phyloP scores from a whole-genome alignment of 75 land plant genomes.

The Cryptomeria japonica region DNA sequence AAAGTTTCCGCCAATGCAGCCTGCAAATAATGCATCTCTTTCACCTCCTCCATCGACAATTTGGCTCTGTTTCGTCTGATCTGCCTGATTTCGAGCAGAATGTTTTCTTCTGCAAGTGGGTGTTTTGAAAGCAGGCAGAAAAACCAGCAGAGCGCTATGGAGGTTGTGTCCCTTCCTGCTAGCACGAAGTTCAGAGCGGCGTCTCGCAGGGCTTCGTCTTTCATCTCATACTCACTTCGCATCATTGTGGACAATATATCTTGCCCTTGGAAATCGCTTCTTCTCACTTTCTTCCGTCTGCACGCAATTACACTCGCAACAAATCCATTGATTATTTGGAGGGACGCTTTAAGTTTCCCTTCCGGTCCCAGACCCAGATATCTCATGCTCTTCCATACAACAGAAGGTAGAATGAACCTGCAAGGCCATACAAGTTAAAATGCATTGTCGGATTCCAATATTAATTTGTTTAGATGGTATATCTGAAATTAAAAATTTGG shows the following conservation, averaged over 20 bases:
- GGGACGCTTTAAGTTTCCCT: not conserved
- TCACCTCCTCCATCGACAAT: not conserved
- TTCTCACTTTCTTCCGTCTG: conserved; percentile 21
- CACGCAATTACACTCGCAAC: not conserved
- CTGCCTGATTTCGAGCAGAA: conserved; percentile 16
- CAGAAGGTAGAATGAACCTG: not conserved
- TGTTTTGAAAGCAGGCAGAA: conserved; percentile 31
- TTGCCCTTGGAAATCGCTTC: not conserved
- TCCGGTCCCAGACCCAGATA: not conserved
- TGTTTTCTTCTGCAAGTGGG: conserved; percentile 22
- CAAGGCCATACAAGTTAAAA: not conserved
- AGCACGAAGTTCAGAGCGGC: conserved; percentile 27
- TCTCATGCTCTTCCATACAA: not conserved
- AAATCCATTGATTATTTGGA: not conserved
- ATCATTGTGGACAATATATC: not conserved
- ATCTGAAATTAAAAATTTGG: too few species aligned
- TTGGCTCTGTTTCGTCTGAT: not conserved
- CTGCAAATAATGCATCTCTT: not conserved
- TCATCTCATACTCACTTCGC: not conserved
- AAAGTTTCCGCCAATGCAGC: not conserved
- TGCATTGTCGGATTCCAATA: too few species aligned
- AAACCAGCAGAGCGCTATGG: conserved; percentile 36
- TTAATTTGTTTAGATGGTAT: too few species aligned
- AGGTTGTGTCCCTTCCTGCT: conserved; percentile 39
- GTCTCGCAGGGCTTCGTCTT: conserved; percentile 29